A percentile compares a stretch with the other conserved stretches of the same genome.
phyloP scores from a whole-genome alignment of 257 asterid species.

The Nicotiana tomentosiformis region DNA sequence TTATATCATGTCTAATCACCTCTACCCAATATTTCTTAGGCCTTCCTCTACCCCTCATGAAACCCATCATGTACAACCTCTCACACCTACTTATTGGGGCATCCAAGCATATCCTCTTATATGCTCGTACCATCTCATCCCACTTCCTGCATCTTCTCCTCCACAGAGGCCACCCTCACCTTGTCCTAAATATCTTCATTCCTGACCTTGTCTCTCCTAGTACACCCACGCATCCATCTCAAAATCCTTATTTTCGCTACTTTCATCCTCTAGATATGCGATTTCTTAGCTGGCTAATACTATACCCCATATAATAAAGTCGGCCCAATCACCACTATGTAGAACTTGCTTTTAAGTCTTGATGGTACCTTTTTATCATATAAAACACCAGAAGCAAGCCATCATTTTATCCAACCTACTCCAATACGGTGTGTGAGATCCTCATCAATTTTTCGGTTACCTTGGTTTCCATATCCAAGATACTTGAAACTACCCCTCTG shows the following conservation, averaged over 20 bases:
- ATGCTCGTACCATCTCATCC: background rate
- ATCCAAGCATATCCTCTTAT: background rate
- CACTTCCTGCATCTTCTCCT: background rate
- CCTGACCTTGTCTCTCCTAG: background rate
- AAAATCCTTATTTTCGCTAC: too few species aligned
- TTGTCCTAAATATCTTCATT: background rate
- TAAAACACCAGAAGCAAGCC: background rate
- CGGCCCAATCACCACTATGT: background rate
- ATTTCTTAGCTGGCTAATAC: background rate
- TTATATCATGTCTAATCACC: too few species aligned
- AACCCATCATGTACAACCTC: background rate
- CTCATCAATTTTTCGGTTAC: background rate
- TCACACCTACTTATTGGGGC: background rate
- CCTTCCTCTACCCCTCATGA: background rate
- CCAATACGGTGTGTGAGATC: background rate
- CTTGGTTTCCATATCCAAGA: background rate
- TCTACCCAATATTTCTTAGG: background rate
- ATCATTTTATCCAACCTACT: background rate
- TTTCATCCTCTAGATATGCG: background rate
- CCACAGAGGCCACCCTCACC: background rate
- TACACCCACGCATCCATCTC: background rate
- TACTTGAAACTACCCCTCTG: too few species aligned
- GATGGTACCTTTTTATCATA: background rate
- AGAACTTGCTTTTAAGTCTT: background rate
- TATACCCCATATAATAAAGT: background rate